Percentiles rank a stretch among this genome's conserved stretches.
Evolutionary conservation across 441 rosid species (phyloP).

Genomic region (Pelargonium citronellum): DNA sequence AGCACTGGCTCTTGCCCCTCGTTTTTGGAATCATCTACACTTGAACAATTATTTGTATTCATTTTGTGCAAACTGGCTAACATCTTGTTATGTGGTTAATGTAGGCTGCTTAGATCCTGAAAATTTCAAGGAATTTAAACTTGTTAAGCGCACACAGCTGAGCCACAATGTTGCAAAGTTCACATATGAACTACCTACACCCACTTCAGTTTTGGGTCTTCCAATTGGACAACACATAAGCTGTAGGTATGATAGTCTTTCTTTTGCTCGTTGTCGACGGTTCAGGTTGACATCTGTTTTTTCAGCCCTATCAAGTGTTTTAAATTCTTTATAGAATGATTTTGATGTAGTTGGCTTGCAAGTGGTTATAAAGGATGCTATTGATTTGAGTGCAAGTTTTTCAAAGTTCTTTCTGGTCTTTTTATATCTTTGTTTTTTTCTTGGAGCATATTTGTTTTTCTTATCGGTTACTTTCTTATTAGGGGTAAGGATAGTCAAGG

Average conservation of each 20-base stretch:
- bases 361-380: too few species aligned
- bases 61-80: background rate
- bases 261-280: background rate
- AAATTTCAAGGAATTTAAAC: conserved; percentile 40
- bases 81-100: conserved; percentile 1
- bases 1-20: background rate
- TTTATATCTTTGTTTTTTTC: background rate
- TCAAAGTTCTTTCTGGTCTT: background rate
- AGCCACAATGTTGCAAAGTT: conserved; percentile 48
- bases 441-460: background rate
- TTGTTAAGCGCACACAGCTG: conserved; percentile 35
- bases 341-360: background rate
- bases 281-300: background rate
- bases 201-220: conserved; percentile 40
- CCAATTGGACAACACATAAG: conserved; percentile 49
- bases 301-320: background rate
- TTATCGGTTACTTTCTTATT: background rate
- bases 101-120: conserved; percentile 46
- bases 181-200: conserved; percentile 41
- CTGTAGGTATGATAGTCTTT: conserved; percentile 28
- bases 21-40: too few species aligned
- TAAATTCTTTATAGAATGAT: background rate
- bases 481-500: conserved; percentile 31
- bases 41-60: background rate
- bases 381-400: background rate